These are phyloP conservation scores for Aspergillus quadrilineatus DNA, from an alignment of 2,329 filamentous ascomycete genomes.

Conservation along the genomic window DNA sequence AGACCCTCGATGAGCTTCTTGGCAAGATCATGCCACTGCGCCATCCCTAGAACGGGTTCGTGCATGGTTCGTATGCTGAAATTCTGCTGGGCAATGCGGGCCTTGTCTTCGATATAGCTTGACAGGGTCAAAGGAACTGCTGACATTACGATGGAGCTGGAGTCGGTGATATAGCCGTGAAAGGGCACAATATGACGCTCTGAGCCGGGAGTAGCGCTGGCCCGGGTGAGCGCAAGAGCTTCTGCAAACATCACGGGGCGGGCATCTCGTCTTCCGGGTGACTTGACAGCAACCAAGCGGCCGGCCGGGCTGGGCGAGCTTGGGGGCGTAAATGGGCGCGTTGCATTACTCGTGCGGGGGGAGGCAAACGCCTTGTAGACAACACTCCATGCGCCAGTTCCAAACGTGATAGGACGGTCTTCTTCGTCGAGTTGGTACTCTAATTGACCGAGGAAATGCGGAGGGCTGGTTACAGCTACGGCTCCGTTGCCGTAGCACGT, in stretches of 20 bases:
- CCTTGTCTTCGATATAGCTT: constrained; percentile 41
- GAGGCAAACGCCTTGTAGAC: constrained; percentile 45
- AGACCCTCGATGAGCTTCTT: constrained; percentile 42
- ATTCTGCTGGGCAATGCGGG: constrained; percentile 27
- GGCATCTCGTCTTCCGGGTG: constrained; percentile 43
- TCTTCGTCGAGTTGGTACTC: constrained; percentile 30
- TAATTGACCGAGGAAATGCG: constrained; percentile 35
- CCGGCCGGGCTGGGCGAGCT: constrained; percentile 35
- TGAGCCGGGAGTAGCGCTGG: constrained; percentile 34
- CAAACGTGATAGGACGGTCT: constrained; percentile 40
- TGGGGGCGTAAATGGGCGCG: constrained; percentile 29
- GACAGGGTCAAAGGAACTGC: constrained; percentile 46
- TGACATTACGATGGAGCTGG: constrained; percentile 44
- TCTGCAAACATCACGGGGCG: constrained; percentile 43
- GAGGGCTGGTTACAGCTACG: constrained; percentile 15
- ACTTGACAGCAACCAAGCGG: constrained; percentile 47
- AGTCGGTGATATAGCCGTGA: constrained; percentile 41
- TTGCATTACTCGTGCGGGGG: constrained; percentile 8
- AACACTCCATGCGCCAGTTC: constrained; percentile 49
- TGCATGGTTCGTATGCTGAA: constrained; percentile 46
- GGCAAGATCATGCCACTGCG: constrained; percentile 43
- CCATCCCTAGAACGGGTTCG: constrained; percentile 44
- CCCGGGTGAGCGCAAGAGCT: constrained; percentile 42
- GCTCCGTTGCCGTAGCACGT: not conserved
- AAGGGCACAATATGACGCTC: constrained; percentile 46